These are phyloP conservation scores for Cymbopogon flexuosus DNA, from an alignment of 202 grass and related monocot genomes.

Conservation along the genomic window DNA sequence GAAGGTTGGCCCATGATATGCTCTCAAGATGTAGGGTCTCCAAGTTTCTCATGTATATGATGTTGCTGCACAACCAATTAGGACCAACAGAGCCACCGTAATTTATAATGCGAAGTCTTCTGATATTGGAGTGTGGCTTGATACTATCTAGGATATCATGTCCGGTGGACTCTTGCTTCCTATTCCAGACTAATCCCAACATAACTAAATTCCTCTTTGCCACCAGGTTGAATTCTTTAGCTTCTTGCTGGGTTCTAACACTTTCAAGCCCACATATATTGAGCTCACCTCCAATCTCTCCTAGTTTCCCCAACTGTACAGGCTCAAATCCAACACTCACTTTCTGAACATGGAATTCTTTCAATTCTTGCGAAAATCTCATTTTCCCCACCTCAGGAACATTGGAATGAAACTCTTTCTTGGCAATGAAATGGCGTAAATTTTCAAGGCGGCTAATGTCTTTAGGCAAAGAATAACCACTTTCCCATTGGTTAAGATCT, in stretches of 20 bases:
- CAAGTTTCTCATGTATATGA: too few species aligned
- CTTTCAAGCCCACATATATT: not conserved
- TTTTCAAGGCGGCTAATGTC: not conserved
- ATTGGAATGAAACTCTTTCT: not conserved
- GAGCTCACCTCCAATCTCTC: not conserved
- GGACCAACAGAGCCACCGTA: not conserved
- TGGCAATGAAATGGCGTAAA: not conserved
- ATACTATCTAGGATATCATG: not conserved
- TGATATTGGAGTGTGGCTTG: not conserved
- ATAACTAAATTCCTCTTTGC: not conserved
- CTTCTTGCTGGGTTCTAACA: not conserved
- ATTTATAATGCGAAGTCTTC: not conserved
- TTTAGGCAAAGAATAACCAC: not conserved
- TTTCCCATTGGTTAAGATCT: accelerated
- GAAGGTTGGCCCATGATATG: too few species aligned
- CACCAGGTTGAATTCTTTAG: not conserved
- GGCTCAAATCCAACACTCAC: not conserved
- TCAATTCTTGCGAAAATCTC: not conserved
- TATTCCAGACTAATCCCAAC: not conserved
- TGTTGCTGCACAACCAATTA: too few species aligned
- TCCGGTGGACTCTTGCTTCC: accelerated
- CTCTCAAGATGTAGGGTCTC: too few species aligned
- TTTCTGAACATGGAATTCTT: conserved; percentile 1
- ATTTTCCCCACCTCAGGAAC: conserved; percentile 11
- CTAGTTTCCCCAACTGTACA: not conserved